phyloP scores from a whole-genome alignment of 352 stramenopile species.

The Phytopythium litorale region DNA sequence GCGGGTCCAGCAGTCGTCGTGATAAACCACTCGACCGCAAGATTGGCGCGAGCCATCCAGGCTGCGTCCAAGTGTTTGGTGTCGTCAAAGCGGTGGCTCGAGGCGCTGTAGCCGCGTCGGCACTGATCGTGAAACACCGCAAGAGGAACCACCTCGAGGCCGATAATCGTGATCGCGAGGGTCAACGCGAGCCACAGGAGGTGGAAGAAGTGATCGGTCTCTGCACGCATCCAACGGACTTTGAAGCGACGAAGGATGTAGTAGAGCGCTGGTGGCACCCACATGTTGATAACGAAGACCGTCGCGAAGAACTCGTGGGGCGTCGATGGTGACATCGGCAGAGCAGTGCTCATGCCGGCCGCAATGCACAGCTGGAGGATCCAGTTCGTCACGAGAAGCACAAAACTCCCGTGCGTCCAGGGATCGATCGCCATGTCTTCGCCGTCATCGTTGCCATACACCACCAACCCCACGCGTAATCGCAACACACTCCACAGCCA shows the following conservation, averaged over 20 bases:
- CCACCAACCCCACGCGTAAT: not conserved
- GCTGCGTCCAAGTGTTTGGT: slow-evolving; percentile 2
- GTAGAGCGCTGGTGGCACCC: not conserved
- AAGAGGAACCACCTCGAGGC: not conserved
- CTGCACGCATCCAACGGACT: no score
- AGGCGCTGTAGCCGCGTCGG: not conserved
- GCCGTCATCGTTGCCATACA: not conserved
- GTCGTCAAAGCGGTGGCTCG: not conserved
- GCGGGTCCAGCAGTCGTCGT: not conserved
- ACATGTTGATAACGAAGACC: slow-evolving; percentile 1
- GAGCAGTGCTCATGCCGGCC: not conserved
- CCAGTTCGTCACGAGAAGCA: slow-evolving; percentile 2
- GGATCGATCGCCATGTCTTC: not conserved
- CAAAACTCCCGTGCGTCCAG: not conserved
- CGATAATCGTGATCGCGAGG: slow-evolving; percentile 2
- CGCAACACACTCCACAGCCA: not conserved
- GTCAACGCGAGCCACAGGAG: slow-evolving; percentile 1
- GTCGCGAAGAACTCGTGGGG: slow-evolving; percentile 4
- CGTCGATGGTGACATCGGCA: not conserved
- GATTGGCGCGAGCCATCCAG: slow-evolving; percentile 3
- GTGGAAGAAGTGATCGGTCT: slow-evolving; percentile 3
- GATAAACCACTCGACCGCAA: not conserved
- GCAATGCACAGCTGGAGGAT: slow-evolving; percentile 4
- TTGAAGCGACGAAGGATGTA: not conserved
- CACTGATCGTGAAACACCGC: slow-evolving; percentile 8